Conservation (phyloP, 1,139 yeast genomes). For the Kodamaea derodonti region DNA sequence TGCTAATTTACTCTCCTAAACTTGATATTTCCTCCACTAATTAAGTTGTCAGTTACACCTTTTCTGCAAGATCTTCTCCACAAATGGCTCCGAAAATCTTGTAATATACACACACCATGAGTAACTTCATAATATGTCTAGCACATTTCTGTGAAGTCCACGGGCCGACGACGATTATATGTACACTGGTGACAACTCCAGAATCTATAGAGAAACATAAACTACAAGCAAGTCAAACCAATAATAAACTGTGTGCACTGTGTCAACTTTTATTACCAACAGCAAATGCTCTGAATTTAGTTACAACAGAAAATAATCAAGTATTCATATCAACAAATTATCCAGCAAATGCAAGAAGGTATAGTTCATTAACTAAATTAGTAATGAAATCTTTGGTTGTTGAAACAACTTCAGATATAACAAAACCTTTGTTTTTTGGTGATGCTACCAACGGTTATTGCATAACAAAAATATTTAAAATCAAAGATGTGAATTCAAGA, state of each 20-base stretch:
- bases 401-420: slow-evolving; percentile 64
- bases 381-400: slow-evolving; percentile 68
- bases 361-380: slow-evolving; percentile 53
- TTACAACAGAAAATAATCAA: slow-evolving; percentile 14
- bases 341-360: slow-evolving; percentile 53
- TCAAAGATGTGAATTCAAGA: slow-evolving; percentile 67
- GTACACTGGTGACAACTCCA: slow-evolving; percentile 52
- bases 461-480: slow-evolving; percentile 60
- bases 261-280: slow-evolving; percentile 52
- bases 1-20: too few relatives aligned
- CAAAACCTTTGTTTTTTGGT: slow-evolving; percentile 68
- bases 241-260: slow-evolving; percentile 44
- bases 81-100: too few relatives aligned
- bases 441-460: slow-evolving; percentile 69
- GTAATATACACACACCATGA: too few relatives aligned
- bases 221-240: slow-evolving; percentile 1
- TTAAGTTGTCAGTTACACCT: too few relatives aligned
- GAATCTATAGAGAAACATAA: slow-evolving; percentile 1
- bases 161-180: slow-evolving; percentile 75
- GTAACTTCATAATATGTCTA: slow-evolving; percentile 45
- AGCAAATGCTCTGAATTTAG: slow-evolving; percentile 23
- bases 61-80: too few relatives aligned
- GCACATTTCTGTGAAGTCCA: slow-evolving; percentile 87
- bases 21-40: too few relatives aligned
- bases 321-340: slow-evolving; percentile 52